phyloP scores from a whole-genome alignment of 2,329 filamentous ascomycete species.

The Fusarium compactum region DNA sequence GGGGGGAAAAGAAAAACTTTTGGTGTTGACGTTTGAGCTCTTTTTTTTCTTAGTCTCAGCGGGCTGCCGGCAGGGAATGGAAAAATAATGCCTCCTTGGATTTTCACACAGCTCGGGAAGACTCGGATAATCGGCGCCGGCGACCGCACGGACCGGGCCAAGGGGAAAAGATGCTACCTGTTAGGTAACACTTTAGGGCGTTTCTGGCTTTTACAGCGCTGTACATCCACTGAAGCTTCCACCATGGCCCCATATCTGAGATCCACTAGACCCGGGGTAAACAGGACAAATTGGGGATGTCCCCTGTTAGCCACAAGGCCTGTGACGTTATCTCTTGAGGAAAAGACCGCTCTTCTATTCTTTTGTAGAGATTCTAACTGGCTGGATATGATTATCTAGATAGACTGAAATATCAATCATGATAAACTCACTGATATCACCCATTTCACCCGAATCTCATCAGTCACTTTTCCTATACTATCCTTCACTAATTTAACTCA shows the following conservation, averaged over 20 bases:
- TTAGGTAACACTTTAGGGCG: constrained; percentile 26
- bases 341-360: constrained; percentile 15
- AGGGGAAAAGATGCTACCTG: constrained; percentile 36
- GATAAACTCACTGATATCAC: constrained; percentile 27
- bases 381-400: background rate
- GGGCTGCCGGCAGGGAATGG: constrained; percentile 25
- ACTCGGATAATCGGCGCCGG: constrained; percentile 50
- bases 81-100: constrained; percentile 44
- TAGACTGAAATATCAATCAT: constrained; percentile 11
- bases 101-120: constrained; percentile 43
- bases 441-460: constrained; percentile 6
- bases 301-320: constrained; percentile 31
- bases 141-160: constrained; percentile 47
- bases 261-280: constrained; percentile 31
- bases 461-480: constrained; percentile 24
- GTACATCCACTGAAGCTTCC: constrained; percentile 16
- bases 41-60: constrained; percentile 45
- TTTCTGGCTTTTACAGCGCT: constrained; percentile 16
- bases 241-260: constrained; percentile 11
- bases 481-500: background rate
- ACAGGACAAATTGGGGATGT: constrained; percentile 15
- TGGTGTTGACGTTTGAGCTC: constrained; percentile 41
- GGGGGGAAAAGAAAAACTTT: constrained; percentile 34
- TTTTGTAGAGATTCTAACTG: constrained; percentile 18
- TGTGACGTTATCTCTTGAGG: constrained; percentile 26